Evolutionary conservation across 2,329 filamentous ascomycete species (phyloP), one percentile per base, ranked within the genome.

Genomic region (Stemphylium lycopersici): DNA sequence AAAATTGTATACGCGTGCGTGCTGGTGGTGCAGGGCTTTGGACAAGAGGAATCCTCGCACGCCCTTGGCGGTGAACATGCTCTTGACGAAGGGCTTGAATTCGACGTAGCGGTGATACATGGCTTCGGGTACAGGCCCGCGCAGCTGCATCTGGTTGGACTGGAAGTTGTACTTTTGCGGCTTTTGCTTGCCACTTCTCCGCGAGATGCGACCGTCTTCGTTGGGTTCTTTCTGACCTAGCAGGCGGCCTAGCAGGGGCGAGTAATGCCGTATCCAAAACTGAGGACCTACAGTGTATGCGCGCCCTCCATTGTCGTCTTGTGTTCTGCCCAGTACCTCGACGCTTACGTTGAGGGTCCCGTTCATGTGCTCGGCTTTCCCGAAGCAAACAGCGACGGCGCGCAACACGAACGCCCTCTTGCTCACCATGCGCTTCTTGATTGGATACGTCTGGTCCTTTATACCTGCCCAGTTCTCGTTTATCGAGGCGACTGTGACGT

Each of bases 51-150:
- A 87, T 15, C 93, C 93, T 43, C 90, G 84, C 3, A 97, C 67
- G 47, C 92, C 93, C 24, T 85, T 84, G 8, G 86, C 85, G 1
- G 87, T 89, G 76, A 96, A 98, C 87, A 97, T 96, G 60, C 87
- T 85, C 45, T 90, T 90, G 49, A 98, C 90, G 68, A 96, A 91
- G 22, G 93, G 92, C 52, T 87, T 89, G 76, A 97, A 97, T 73
- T 96, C 93, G 52, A 97, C 93, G 69, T 90, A 98, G 62, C 92
- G 89, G 73, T 97, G 93, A 73, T 96, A 96, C 31, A 98, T 80
- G 58, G 87, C 81, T 2, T 85, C 79, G 0, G 93, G 93, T 0
- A 95, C 88, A 0, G 93, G 93, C 0, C 93, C 93, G 40, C 84
- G 81, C 6, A 98, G 83, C 72, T 97, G 93, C 68, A 97, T 87